Conservation (phyloP, 768 basidiomycete species). For the Boletus tomentosulus region DNA sequence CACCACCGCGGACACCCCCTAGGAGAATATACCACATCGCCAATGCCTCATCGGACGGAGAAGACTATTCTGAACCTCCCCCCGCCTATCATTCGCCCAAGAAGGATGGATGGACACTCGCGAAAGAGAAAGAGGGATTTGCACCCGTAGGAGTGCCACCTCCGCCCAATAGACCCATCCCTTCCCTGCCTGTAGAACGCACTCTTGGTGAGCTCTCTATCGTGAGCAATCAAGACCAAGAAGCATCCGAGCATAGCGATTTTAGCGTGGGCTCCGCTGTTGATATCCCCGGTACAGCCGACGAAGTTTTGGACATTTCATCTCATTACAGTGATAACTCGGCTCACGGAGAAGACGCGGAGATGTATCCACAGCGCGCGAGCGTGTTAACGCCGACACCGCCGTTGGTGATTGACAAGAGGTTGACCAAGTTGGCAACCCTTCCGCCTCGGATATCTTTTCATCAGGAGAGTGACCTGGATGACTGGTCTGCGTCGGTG, state of each 20-base stretch:
- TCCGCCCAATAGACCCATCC: slow-evolving; percentile 18
- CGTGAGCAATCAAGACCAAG: not conserved
- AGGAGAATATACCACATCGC: slow-evolving; percentile 39
- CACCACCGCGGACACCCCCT: slow-evolving; percentile 33
- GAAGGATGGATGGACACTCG: slow-evolving; percentile 1
- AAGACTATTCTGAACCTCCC: slow-evolving; percentile 37
- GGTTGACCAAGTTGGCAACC: slow-evolving; percentile 13
- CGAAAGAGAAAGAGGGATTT: slow-evolving; percentile 19
- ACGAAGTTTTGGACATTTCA: slow-evolving; percentile 28
- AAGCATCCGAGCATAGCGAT: not conserved
- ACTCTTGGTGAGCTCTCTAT: slow-evolving; percentile 7
- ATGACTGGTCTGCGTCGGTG: slow-evolving; percentile 52
- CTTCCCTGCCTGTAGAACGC: slow-evolving; percentile 9
- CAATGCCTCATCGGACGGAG: slow-evolving; percentile 33
- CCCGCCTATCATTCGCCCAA: slow-evolving; percentile 40
- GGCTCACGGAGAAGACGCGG: slow-evolving; percentile 6
- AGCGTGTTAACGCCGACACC: slow-evolving; percentile 21
- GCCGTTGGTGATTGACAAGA: slow-evolving; percentile 31
- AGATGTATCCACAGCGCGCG: slow-evolving; percentile 5
- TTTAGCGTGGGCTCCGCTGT: not conserved
- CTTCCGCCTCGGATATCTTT: slow-evolving; percentile 54
- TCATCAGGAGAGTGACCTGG: slow-evolving; percentile 45
- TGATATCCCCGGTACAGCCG: slow-evolving; percentile 21
- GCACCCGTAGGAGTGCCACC: not conserved
- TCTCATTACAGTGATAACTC: slow-evolving; percentile 13